Base-by-base conservation (phyloP, 768 basidiomycete genomes). In the Trametes elegans region DNA sequence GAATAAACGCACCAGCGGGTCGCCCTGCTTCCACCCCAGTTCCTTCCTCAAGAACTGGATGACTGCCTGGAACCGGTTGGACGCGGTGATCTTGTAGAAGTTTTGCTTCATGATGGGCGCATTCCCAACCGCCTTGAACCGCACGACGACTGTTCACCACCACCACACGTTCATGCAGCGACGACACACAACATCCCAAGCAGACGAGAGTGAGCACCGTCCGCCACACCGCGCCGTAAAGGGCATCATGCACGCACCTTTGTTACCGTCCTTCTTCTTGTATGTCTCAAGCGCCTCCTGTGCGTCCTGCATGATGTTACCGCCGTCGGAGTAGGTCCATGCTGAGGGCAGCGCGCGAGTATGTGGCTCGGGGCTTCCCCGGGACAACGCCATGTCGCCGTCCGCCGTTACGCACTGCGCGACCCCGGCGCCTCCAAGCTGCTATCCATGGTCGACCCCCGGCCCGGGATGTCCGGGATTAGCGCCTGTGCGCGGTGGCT, bases 71-170 rank as follows among this genome's bases (percentile, higher is more conserved):
- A 98, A 99, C 49, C 89, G 80, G 69, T 97, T 94, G 35, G 88
- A 86, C 11, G 94, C 90, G 0, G 94, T 93, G 66, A 98, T 95
- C 78, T 95, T 96, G 83, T 93, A 98, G 64, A 95, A 90, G 74
- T 96, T 98, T 73, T 96, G 92, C 74, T 90, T 95, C 95, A 99
- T 97, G 65, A 99, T 94, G 0, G 96, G 96, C 1, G 95, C 96
- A 64, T 96, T 95, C 41, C 96, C 96, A 9, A 97, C 90, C 2
- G 96, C 94, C 69, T 95, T 95, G 82, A 99, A 99, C 39, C 94
- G 86, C 9, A 99, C 92, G 58, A 98, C 86, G 46, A 98, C 96
- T 98, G 68, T n/a, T n/a, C n/a, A n/a, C n/a, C n/a, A n/a, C n/a
- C n/a, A n/a, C n/a, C n/a, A n/a, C n/a, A n/a, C n/a, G 9, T 19